Percentiles rank a stretch among this genome's conserved stretches.
Conservation (phyloP, 441 rosid species). For the Populus trichocarpa region DNA sequence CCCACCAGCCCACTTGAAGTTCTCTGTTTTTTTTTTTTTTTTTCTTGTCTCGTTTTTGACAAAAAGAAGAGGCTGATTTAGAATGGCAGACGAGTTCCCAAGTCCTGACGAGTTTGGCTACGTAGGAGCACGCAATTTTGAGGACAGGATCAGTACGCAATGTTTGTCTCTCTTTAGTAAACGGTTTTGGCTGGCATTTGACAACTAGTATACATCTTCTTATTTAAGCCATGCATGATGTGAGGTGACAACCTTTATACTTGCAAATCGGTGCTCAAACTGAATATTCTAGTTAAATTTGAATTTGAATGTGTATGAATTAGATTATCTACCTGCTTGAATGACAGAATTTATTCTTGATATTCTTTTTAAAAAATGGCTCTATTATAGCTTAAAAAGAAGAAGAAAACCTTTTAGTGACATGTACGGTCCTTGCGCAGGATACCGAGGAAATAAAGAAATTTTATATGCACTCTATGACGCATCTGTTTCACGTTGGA, state of each 20-base stretch:
- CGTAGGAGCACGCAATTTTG: background rate
- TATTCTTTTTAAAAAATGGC: no score
- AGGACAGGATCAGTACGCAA: background rate
- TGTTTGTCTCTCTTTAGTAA: background rate
- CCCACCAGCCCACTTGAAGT: background rate
- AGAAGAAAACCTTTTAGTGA: background rate
- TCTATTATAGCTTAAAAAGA: no score
- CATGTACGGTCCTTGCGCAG: background rate
- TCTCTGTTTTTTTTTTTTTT: background rate
- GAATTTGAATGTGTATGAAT: no score
- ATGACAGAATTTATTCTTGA: no score
- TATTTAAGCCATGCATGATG: background rate
- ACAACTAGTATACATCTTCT: background rate
- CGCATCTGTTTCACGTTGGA: constrained; percentile 30
- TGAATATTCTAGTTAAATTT: no score
- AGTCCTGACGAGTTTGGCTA: background rate
- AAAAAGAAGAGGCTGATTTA: background rate
- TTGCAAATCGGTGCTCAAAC: background rate
- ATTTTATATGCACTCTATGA: background rate
- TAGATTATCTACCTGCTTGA: no score
- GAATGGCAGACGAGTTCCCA: background rate
- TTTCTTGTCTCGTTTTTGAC: background rate
- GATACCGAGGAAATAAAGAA: background rate
- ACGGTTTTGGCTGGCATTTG: background rate
- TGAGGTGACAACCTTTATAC: constrained; percentile 7